Base-by-base conservation (phyloP, 1,139 yeast genomes). In the Lodderomyces parapsilosis region DNA sequence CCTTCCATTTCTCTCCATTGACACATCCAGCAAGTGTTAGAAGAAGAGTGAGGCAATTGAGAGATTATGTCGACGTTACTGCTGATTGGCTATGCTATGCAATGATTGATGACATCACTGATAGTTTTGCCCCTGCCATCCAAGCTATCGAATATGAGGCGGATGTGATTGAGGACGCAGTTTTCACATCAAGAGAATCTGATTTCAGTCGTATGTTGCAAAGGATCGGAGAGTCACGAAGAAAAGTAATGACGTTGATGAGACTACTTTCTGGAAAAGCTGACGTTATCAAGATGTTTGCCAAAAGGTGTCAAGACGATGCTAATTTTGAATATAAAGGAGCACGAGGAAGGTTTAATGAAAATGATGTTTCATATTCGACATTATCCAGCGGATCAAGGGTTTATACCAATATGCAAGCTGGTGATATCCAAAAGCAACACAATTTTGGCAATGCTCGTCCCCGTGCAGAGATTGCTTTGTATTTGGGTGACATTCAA, bases 221-320 rank as follows among this genome's bases (percentile, higher is more conserved):
- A 51, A 76, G 85, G 50, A 87, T 90, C 53, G 96, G 96, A 44
- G 91, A 87, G 57, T 81, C 95, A 17, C 78, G 97, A 59, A 75
- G 91, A 51, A 86, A 84, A 58, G 93, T 89, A 32, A 90, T 90
- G 96, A 85, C 48, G 14, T 71, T 93, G 58, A 83, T 93, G 87
- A 76, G 99, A 56, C 71, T 93, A 49, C 73, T 93, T 42, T 83
- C 95, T 22, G 96, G 96, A 49, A 93, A 93, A 62, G 98, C 99
- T 0, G 99, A 94, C 63, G 99, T 93, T 46, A 89, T 93, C 56
- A 87, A 88, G 58, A 93, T 91, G 96, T 90, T 93, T 73, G 96
- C 97, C 32, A 93, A 93, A 60, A 77, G 99, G 58, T 91, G 97
- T 64, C 94, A 86, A 55, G 98, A 93, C 48, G 60, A 67, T 46